Evolutionary conservation across 148 eudicot genomes (phyloP).

Genomic region (Cornus suecica): DNA sequence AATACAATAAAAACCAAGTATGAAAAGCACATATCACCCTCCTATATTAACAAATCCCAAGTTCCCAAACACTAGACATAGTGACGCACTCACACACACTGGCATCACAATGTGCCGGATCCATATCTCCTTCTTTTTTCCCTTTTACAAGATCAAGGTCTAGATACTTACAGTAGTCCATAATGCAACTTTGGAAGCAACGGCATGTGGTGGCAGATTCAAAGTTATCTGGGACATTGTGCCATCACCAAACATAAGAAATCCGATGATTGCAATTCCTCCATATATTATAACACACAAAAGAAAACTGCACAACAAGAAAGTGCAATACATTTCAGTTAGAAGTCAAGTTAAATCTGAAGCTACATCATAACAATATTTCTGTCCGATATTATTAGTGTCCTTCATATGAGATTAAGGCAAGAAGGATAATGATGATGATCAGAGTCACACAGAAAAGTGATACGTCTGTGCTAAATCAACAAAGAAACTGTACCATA

Average conservation of each 20-base stretch:
- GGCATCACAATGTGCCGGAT: neutral
- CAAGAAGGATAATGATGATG: too few relatives aligned
- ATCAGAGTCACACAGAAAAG: neutral
- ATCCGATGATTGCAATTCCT: conserved; percentile 76
- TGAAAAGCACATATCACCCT: neutral
- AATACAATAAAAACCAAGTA: neutral
- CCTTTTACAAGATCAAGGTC: too few relatives aligned
- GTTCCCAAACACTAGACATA: neutral
- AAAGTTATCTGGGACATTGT: conserved; percentile 80
- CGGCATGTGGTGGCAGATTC: conserved; percentile 65
- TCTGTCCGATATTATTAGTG: too few relatives aligned
- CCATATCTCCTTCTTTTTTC: too few relatives aligned
- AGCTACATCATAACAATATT: neutral
- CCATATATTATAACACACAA: conserved; percentile 72
- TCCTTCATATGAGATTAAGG: too few relatives aligned
- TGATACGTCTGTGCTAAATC: neutral
- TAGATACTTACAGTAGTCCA: conserved; percentile 76
- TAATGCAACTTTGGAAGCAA: conserved; percentile 65
- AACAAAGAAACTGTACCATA: conserved; percentile 31
- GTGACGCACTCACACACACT: neutral
- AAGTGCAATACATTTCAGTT: conserved; percentile 6
- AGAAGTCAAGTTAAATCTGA: neutral
- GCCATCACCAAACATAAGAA: conserved; percentile 77
- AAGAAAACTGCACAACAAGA: conserved; percentile 51
- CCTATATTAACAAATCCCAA: neutral